These are phyloP conservation scores for Buddleja alternifolia DNA, from an alignment of 257 asterid species.

Conservation along the genomic window DNA sequence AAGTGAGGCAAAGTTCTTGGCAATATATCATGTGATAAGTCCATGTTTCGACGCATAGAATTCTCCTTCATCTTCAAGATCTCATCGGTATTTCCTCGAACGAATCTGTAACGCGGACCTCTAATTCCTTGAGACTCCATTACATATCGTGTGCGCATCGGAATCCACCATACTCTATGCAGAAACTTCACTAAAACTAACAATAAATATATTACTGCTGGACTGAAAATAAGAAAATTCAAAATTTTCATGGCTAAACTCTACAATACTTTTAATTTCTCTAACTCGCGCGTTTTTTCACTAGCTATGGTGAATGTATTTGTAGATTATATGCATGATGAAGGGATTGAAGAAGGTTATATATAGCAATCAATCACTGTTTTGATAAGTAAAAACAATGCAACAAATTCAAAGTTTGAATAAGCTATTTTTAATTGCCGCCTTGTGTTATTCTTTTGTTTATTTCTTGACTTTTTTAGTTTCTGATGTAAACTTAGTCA, in stretches of 20 bases:
- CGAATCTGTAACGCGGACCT: slow-evolving; percentile 43
- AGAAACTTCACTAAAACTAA: slow-evolving; percentile 27
- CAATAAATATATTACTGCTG: slow-evolving; percentile 6
- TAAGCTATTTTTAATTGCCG: neutral
- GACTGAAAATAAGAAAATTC: neutral
- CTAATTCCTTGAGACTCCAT: slow-evolving; percentile 40
- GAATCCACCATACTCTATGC: slow-evolving; percentile 41
- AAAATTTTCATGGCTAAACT: too few species aligned
- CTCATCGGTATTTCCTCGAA: slow-evolving; percentile 43
- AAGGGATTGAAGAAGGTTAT: neutral
- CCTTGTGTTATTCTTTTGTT: neutral
- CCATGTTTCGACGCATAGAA: slow-evolving; percentile 33
- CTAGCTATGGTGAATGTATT: too few species aligned
- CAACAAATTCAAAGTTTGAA: neutral
- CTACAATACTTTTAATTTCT: too few species aligned
- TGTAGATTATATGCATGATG: neutral
- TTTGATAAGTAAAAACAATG: neutral
- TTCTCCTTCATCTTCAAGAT: slow-evolving; percentile 36
- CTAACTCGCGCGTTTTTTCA: too few species aligned
- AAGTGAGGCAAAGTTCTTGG: slow-evolving; percentile 46
- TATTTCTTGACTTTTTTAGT: neutral
- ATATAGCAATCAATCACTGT: neutral
- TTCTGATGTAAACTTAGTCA: too few species aligned
- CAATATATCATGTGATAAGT: slow-evolving; percentile 40
- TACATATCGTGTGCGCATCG: slow-evolving; percentile 15